Evolutionary conservation across 2,329 filamentous ascomycete species (phyloP).

Genomic region (Zalaria obscura): DNA sequence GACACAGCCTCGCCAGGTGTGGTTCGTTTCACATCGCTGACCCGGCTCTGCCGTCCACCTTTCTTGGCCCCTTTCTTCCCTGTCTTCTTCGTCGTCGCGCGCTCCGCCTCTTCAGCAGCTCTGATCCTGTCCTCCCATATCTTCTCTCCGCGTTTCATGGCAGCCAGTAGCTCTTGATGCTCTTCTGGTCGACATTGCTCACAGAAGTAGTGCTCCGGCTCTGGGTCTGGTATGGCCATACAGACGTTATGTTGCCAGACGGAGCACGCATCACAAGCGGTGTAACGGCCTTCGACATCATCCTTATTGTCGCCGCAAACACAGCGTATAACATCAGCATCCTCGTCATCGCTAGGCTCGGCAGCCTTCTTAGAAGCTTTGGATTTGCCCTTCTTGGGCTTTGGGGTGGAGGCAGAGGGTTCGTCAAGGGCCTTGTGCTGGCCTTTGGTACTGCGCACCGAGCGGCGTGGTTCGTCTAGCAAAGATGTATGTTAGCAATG

Average conservation of each 20-base stretch:
- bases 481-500: constrained; percentile 3
- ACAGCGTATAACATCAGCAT: constrained; percentile 74
- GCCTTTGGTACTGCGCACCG: constrained; percentile 90
- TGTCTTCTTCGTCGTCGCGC: constrained; percentile 45
- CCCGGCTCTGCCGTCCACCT: constrained; percentile 13
- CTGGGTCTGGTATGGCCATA: constrained; percentile 70
- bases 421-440: constrained; percentile 85
- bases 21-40: constrained; percentile 14
- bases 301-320: constrained; percentile 82
- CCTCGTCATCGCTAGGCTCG: constrained; percentile 35
- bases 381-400: constrained; percentile 27
- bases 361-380: constrained; percentile 32
- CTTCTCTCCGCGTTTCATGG: constrained; percentile 65
- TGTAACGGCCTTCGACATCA: constrained; percentile 83
- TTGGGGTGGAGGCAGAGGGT: constrained; percentile 39
- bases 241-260: constrained; percentile 98
- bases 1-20: constrained; percentile 1
- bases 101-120: constrained; percentile 43
- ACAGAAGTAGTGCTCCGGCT: constrained; percentile 77
- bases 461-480: constrained; percentile 75
- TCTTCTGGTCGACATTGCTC: constrained; percentile 76
- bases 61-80: constrained; percentile 34
- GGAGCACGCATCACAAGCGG: constrained; percentile 81
- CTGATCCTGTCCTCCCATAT: constrained; percentile 63
- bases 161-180: constrained; percentile 67